Evolutionary conservation across 2,329 filamentous ascomycete genomes (phyloP), one percentile per base, ranked within the genome.

Genomic region (Pseudonectria buxi): DNA sequence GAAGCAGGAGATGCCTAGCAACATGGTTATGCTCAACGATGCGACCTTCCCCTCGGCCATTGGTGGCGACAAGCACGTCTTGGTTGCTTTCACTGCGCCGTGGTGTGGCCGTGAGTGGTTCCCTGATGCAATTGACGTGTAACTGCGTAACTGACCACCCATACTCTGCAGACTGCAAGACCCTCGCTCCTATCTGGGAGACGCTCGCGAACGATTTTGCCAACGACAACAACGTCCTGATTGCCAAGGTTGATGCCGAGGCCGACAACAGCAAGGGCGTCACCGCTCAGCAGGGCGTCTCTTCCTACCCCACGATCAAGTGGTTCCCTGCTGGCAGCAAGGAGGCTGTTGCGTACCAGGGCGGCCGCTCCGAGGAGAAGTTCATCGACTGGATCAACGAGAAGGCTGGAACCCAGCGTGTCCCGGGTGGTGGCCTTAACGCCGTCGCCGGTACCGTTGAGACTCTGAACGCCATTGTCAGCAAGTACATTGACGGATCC

Each of bases 201-300:
- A 78, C 77, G 34, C 70, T 96, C 46, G 90, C 92, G 44, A 71
- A 71, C 43, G 84, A 88, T 65, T 98, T 89, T 65, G 72, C 73
- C 47, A 75, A 71, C 58, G 92, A 98, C 55, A 65, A 79, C 41
- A 72, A 75, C 47, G 86, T 98, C 45, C 59, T 95, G 29, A 80
- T 98, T 55, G 92, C 88, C 63, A 96, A 98, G 72, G 83, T 98
- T 43, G 90, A 98, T 58, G 89, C 87, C 56, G 90, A 98, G 67
- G 79, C 83, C 22, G 80, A 86, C 52, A 86, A 86, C 63, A 78
- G 83, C 63, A 95, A 95, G 68, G 75, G 76, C 29, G 79, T 81
- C 32, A 82, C 88, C 33, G 65, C 78, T 57, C 78, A 81, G 33
- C 81, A 92, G 58, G 86, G 81, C 42, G 78, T 98, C 49, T 75